Percentiles rank a stretch among this genome's conserved stretches.
phyloP scores from a whole-genome alignment of 768 basidiomycete species.

The Russula olivacea region DNA sequence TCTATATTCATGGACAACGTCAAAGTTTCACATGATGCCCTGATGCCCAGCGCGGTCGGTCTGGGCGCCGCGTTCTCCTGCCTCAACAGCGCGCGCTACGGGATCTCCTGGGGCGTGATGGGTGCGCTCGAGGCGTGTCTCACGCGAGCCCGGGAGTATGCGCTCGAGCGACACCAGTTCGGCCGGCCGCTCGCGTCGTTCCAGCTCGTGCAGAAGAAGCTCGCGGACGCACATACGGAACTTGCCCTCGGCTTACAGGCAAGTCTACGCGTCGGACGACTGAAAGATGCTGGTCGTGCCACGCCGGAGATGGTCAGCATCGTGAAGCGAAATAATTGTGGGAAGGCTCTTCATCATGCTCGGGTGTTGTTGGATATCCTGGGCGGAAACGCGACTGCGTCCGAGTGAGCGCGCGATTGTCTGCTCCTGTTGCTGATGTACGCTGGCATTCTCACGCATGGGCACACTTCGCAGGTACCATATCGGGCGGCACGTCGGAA shows the following conservation, averaged over 20 bases:
- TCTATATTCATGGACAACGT: conserved; percentile 93
- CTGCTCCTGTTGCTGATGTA: too few relatives aligned
- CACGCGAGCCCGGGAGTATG: conserved; percentile 67
- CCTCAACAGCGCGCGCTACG: conserved; percentile 80
- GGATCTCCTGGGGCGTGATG: conserved; percentile 95
- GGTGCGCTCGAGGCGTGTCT: conserved; percentile 94
- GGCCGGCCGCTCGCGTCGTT: conserved; percentile 84
- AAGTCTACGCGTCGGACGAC: conserved; percentile 67
- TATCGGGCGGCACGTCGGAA: conserved; percentile 90
- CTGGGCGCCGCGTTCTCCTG: conserved; percentile 87
- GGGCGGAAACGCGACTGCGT: conserved; percentile 89
- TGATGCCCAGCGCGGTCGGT: conserved; percentile 74
- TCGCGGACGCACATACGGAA: conserved; percentile 90
- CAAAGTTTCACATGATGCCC: conserved; percentile 59
- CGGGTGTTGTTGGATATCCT: conserved; percentile 81
- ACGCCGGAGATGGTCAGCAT: conserved; percentile 94
- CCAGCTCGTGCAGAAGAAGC: conserved; percentile 97
- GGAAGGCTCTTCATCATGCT: conserved; percentile 82
- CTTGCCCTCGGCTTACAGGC: conserved; percentile 71
- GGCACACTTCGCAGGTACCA: conserved; percentile 56
- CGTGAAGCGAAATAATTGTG: conserved; percentile 93
- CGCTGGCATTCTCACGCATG: neutral
- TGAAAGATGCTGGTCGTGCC: conserved; percentile 70
- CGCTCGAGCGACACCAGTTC: conserved; percentile 88
- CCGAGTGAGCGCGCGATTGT: conserved; percentile 60